Percentiles rank a stretch among this genome's conserved stretches.
These are phyloP conservation scores for Naumovozyma castellii DNA, from an alignment of 805 yeast genomes.

Conservation along the genomic window DNA sequence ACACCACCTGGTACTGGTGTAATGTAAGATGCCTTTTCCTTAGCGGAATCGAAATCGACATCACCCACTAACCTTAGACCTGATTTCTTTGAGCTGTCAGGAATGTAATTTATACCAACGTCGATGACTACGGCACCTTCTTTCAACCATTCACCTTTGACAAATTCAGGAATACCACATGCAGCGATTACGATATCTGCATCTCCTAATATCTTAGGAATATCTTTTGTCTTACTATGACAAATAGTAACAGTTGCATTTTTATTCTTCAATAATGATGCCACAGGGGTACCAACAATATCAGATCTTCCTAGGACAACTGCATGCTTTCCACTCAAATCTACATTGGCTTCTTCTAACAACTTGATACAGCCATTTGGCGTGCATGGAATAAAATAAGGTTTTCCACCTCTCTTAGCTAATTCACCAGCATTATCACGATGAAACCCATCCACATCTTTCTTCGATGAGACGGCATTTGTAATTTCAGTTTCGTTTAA, in stretches of 20 bases:
- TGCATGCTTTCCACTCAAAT: conserved; percentile 58
- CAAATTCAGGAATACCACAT: conserved; percentile 75
- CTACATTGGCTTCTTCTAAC: conserved; percentile 46
- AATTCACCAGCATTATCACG: conserved; percentile 71
- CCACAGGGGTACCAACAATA: conserved; percentile 76
- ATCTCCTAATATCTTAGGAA: conserved; percentile 40
- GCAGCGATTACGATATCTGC: conserved; percentile 86
- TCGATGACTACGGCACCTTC: conserved; percentile 79
- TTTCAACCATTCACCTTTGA: conserved; percentile 83
- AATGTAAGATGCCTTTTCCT: conserved; percentile 50
- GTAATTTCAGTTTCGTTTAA: conserved; percentile 60
- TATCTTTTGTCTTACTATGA: conserved; percentile 54
- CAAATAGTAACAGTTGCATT: conserved; percentile 71
- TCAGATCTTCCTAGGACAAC: conserved; percentile 80
- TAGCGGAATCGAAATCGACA: conserved; percentile 70
- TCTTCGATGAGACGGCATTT: conserved; percentile 51
- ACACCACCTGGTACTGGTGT: conserved; percentile 99
- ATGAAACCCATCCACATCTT: conserved; percentile 81
- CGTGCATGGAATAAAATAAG: conserved; percentile 70
- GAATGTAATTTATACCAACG: conserved; percentile 88
- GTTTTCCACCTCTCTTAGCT: conserved; percentile 62
- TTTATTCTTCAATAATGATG: conserved; percentile 57
- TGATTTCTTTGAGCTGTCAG: conserved; percentile 62
- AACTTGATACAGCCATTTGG: conserved; percentile 72
- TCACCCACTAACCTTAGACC: conserved; percentile 91